These are phyloP conservation scores for Eutypa lata DNA, from an alignment of 2,329 filamentous ascomycete species.

Conservation along the genomic window DNA sequence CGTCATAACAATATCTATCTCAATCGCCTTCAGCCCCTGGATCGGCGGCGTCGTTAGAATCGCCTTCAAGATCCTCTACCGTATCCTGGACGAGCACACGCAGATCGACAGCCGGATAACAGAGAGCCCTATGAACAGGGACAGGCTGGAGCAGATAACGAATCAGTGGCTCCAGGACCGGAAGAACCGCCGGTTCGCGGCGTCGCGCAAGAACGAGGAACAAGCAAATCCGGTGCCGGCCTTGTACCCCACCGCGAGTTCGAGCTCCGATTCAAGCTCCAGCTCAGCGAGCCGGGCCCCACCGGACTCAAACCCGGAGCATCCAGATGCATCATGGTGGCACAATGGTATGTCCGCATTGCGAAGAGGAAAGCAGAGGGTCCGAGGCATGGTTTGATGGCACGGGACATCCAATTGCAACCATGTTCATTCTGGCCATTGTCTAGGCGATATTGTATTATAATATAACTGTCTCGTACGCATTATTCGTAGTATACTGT, in stretches of 20 bases:
- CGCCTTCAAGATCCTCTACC: conserved; percentile 3
- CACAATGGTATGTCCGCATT: too few species aligned
- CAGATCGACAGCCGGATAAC: not conserved
- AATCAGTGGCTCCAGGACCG: not conserved
- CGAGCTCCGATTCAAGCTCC: too few species aligned
- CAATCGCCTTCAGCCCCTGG: conserved; percentile 20
- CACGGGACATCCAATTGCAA: not conserved
- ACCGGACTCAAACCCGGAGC: too few species aligned
- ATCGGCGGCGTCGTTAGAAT: conserved; percentile 1
- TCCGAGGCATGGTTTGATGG: too few species aligned
- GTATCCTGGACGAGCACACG: not conserved
- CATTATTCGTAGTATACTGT: conserved; percentile 22
- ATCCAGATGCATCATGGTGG: too few species aligned
- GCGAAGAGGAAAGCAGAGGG: too few species aligned
- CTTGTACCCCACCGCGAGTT: too few species aligned
- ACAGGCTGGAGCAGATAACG: not conserved
- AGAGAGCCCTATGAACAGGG: not conserved
- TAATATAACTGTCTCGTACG: not conserved
- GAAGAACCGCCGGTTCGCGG: not conserved
- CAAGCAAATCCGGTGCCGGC: too few species aligned
- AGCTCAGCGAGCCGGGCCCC: too few species aligned
- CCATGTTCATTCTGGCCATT: not conserved
- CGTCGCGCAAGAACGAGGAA: too few species aligned
- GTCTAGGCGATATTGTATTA: not conserved
- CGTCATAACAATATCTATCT: conserved; percentile 20